These are phyloP conservation scores for Saccharomycopsis fibuligera DNA, from an alignment of 805 yeast species.

Conservation along the genomic window DNA sequence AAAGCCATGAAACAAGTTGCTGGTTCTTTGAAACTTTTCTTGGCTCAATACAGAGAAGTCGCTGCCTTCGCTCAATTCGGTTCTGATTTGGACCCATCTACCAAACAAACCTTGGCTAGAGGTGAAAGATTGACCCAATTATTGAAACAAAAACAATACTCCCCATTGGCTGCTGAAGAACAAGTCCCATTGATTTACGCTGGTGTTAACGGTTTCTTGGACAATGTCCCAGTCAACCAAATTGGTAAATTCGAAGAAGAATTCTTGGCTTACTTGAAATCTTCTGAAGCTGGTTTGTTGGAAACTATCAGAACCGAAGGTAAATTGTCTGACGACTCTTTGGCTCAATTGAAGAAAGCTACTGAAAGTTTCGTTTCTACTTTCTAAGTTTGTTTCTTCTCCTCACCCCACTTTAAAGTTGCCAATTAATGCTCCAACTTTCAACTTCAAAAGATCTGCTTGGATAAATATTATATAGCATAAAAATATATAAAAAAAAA, in stretches of 20 bases:
- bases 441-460: no score
- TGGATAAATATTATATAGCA: no score
- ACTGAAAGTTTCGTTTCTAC: slow-evolving; percentile 91
- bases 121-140: slow-evolving; percentile 99
- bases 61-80: slow-evolving; percentile 99
- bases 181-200: slow-evolving; percentile 98
- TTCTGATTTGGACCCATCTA: slow-evolving; percentile 99
- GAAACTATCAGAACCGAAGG: slow-evolving; percentile 83
- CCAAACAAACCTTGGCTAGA: slow-evolving; percentile 97
- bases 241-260: slow-evolving; percentile 87
- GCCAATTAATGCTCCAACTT: no score
- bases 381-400: slow-evolving; percentile 41
- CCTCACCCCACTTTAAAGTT: no score
- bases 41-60: slow-evolving; percentile 99
- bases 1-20: slow-evolving; percentile 99
- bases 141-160: slow-evolving; percentile 95
- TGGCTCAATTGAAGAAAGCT: slow-evolving; percentile 82
- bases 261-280: slow-evolving; percentile 86
- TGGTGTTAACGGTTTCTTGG: slow-evolving; percentile 99
- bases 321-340: slow-evolving; percentile 79
- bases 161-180: slow-evolving; percentile 97
- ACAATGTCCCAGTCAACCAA: slow-evolving; percentile 74
- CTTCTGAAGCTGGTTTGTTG: slow-evolving; percentile 81
- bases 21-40: slow-evolving; percentile 99
- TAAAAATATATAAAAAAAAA: no score